Percentiles rank a stretch among this genome's conserved stretches.
These are phyloP conservation scores for Hanseniaspora meyeri DNA, from an alignment of 805 yeast genomes.

Conservation along the genomic window DNA sequence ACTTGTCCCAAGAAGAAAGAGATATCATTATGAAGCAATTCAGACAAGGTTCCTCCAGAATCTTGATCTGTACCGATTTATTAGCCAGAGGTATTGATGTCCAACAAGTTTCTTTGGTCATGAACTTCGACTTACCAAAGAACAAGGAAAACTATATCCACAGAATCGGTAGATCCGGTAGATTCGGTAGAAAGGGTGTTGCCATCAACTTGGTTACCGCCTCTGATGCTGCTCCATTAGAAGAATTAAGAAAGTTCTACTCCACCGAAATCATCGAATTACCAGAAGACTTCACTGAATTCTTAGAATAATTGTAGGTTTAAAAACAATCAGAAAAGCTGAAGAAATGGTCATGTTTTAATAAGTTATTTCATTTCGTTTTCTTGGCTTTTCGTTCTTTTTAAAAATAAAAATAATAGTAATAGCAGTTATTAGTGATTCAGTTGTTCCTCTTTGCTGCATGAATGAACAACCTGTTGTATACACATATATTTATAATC, in stretches of 20 bases:
- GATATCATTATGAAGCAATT: slow-evolving; percentile 92
- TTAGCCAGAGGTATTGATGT: slow-evolving; percentile 99
- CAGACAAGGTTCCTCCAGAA: slow-evolving; percentile 85
- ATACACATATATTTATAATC: slow-evolving; percentile 4
- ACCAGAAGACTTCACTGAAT: slow-evolving; percentile 61
- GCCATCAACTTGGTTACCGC: slow-evolving; percentile 87
- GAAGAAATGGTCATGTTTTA: background rate
- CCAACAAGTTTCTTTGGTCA: slow-evolving; percentile 91
- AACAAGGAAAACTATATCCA: slow-evolving; percentile 94
- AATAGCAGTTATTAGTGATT: background rate
- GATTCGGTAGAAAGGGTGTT: slow-evolving; percentile 97
- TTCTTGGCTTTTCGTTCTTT: background rate
- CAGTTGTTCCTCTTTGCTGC: background rate
- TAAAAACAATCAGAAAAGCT: background rate
- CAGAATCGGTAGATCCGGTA: slow-evolving; percentile 95
- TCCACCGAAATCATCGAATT: slow-evolving; percentile 63
- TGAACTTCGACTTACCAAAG: slow-evolving; percentile 86
- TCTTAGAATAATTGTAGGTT: slow-evolving; percentile 18
- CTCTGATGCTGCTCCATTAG: slow-evolving; percentile 61
- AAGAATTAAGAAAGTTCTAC: slow-evolving; percentile 64
- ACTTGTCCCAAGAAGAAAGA: slow-evolving; percentile 88
- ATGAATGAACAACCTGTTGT: slow-evolving; percentile 1
- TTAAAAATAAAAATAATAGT: background rate
- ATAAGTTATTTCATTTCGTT: slow-evolving; percentile 12
- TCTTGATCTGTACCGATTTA: slow-evolving; percentile 89